Percentiles rank a stretch among this genome's conserved stretches.
These are phyloP conservation scores for Globisporangium canariense DNA, from an alignment of 352 stramenopile genomes.

Conservation along the genomic window DNA sequence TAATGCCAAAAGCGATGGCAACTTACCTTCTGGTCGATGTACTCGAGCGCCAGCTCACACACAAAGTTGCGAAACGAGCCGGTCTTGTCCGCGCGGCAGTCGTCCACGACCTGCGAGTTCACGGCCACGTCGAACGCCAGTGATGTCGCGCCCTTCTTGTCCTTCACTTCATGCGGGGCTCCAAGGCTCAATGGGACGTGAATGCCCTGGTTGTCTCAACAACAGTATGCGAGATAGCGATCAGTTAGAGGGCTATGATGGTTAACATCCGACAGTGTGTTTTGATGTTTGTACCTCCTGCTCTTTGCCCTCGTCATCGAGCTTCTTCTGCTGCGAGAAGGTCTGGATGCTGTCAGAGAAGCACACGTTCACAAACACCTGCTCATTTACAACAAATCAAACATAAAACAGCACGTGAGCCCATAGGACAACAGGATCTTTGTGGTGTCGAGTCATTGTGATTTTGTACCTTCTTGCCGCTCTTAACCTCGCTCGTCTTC, in stretches of 20 bases:
- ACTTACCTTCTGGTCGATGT: slow-evolving; percentile 75
- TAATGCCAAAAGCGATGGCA: no score
- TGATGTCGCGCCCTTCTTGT: slow-evolving; percentile 58
- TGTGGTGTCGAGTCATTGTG: neutral
- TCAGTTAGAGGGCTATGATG: neutral
- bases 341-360: slow-evolving; percentile 63
- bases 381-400: neutral
- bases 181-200: slow-evolving; percentile 73
- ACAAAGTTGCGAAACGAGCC: slow-evolving; percentile 81
- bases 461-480: slow-evolving; percentile 50
- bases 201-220: slow-evolving; percentile 38
- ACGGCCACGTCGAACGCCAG: slow-evolving; percentile 79
- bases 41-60: slow-evolving; percentile 76
- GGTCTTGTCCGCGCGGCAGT: slow-evolving; percentile 61
- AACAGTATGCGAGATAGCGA: neutral
- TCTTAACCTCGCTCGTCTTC: slow-evolving; percentile 62
- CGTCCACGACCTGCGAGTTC: slow-evolving; percentile 68
- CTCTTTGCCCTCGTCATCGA: slow-evolving; percentile 70
- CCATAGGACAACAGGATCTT: neutral
- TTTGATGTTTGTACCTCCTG: slow-evolving; percentile 40
- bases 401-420: neutral
- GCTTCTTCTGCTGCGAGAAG: slow-evolving; percentile 76
- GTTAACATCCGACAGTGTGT: neutral
- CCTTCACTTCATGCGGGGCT: slow-evolving; percentile 65
- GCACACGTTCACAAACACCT: slow-evolving; percentile 83